These are phyloP conservation scores for Alternaria incomplexa DNA, from an alignment of 2,329 filamentous ascomycete species.

Conservation along the genomic window DNA sequence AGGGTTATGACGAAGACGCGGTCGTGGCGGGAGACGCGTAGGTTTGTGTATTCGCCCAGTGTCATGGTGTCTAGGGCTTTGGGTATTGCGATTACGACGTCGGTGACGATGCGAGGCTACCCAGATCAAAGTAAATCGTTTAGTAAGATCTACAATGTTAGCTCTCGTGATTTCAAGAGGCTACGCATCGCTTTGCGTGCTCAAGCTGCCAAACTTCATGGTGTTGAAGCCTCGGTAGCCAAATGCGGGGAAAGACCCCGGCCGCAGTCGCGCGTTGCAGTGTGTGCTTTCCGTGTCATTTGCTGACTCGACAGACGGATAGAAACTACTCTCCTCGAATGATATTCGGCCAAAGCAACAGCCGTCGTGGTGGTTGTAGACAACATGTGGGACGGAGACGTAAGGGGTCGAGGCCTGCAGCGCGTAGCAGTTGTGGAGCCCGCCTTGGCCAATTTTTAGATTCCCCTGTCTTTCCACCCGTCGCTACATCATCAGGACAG, in stretches of 20 bases:
- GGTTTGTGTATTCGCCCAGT: constrained; percentile 48
- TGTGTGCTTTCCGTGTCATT: not conserved
- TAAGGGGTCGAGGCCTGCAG: not conserved
- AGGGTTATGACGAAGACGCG: constrained; percentile 62
- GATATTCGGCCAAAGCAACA: not conserved
- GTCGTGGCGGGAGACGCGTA: constrained; percentile 55
- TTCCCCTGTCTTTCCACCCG: not conserved
- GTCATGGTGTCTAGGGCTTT: constrained; percentile 17
- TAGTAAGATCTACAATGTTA: not conserved
- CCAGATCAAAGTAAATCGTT: accelerated
- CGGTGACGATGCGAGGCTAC: not conserved
- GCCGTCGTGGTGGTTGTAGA: not conserved
- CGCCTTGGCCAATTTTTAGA: not conserved
- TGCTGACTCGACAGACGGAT: not conserved
- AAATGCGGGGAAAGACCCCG: constrained; percentile 22
- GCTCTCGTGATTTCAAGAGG: not conserved
- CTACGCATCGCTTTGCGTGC: not conserved
- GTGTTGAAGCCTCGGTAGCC: constrained; percentile 24
- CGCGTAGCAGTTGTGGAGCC: not conserved
- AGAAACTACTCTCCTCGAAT: not conserved
- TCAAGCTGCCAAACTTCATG: not conserved
- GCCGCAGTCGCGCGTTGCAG: not conserved
- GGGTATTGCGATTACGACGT: not conserved
- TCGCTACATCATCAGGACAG: not conserved
- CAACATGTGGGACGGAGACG: not conserved